Base-by-base conservation (phyloP, 2,329 filamentous ascomycete species). In the Neofusicoccum kwambonambiense region DNA sequence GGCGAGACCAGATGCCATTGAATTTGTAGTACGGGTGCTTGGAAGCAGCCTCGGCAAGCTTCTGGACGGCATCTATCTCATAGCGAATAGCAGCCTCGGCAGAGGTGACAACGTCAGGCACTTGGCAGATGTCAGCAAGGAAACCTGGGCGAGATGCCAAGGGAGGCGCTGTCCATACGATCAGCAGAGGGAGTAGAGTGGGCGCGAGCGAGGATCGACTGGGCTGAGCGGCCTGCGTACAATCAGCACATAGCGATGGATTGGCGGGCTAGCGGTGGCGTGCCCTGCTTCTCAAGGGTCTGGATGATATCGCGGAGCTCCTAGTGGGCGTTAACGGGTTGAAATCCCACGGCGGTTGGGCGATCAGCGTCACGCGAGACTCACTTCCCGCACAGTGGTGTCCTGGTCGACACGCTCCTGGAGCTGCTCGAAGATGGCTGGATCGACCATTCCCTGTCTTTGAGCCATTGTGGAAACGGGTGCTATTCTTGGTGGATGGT, bases 1-100 rank as follows among this genome's bases (percentile, higher is more conserved):
- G 87, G 65, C 92, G 87, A 34, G 88, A 86, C 95, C 95, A 99
- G 76, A 92, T 87, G 64, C 84, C 82, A 78, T 97, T 97, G 82
- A 96, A 97, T 85, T 97, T 97, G 87, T 98, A 99, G 83, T 98
- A 99, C 0, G 95, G 94, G 73, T 96, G 90, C 75, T 91, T 85
- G 31, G 92, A 93, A 2, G 93, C 92, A 63, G 91, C 86, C 63
- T 84, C 79, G 67, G 87, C 86, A 50, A 99, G 86, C 69, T 89
- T 87, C 65, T 82, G 80, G 51, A 97, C 85, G 50, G 89, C 90
- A 54, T 87, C 82, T 64, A 91, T 85, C 76, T 96, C 88, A 41
- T 90, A 86, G 68, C 86, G 81, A 75, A 98, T 90, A 65, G 86
- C 86, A 67, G 81, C 79, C 66, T 92, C 86, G 1, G 92, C 89